These are phyloP conservation scores for Epichloe aotearoae DNA, from an alignment of 2,329 filamentous ascomycete species.

Conservation along the genomic window DNA sequence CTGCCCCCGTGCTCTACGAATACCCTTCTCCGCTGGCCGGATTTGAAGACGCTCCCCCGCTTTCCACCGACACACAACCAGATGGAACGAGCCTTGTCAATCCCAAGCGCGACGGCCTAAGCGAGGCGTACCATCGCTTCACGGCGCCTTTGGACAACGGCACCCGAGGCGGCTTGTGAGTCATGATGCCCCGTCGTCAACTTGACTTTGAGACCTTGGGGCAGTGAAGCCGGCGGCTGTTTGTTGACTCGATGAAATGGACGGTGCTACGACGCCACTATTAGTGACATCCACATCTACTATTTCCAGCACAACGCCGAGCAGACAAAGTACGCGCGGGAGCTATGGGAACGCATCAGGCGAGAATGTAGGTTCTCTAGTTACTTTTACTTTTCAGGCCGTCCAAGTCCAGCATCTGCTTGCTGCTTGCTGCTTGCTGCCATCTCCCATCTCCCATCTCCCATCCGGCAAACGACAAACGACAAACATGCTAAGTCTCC, in stretches of 20 bases:
- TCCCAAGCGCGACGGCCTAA: slow-evolving; percentile 43
- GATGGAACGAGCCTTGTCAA: slow-evolving; percentile 74
- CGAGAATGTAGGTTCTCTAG: slow-evolving; percentile 50
- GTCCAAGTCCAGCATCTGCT: no score
- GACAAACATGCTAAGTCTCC: not conserved
- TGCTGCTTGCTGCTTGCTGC: no score
- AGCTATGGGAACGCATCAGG: slow-evolving; percentile 66
- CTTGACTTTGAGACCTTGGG: no score
- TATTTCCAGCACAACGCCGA: slow-evolving; percentile 51
- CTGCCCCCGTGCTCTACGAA: slow-evolving; percentile 9
- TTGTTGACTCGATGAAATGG: not conserved
- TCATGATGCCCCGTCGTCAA: slow-evolving; percentile 5
- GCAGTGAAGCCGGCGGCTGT: not conserved
- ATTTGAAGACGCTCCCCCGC: slow-evolving; percentile 42
- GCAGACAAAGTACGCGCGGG: slow-evolving; percentile 54
- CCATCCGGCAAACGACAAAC: not conserved
- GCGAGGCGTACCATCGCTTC: slow-evolving; percentile 59
- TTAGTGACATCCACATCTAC: slow-evolving; percentile 72
- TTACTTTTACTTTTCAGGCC: not conserved
- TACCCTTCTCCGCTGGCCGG: slow-evolving; percentile 40
- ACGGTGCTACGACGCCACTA: not conserved
- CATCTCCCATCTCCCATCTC: no score
- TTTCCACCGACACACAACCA: slow-evolving; percentile 44
- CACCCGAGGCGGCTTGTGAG: slow-evolving; percentile 56
- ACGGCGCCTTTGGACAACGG: slow-evolving; percentile 53